These are phyloP conservation scores for Phytomonas serpens DNA, from an alignment of 208 protist genomes.

Conservation along the genomic window DNA sequence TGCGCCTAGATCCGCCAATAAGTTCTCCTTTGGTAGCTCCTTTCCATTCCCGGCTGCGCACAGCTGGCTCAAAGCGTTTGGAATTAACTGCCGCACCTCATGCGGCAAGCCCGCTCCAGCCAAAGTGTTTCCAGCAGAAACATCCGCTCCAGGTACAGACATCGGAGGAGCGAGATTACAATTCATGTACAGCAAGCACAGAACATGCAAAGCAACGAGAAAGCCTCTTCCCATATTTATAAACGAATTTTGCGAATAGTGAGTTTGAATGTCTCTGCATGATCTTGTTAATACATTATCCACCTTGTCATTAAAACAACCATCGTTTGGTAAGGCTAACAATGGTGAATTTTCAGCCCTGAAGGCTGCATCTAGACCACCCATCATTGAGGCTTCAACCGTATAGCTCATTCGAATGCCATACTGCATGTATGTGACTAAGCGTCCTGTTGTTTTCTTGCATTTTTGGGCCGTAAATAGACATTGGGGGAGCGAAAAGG, in stretches of 20 bases:
- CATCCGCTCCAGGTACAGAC: not conserved
- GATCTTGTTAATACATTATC: not conserved
- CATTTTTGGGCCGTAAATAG: slow-evolving; percentile 85
- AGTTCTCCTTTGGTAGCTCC: not conserved
- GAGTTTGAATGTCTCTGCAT: not conserved
- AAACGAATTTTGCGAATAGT: slow-evolving; percentile 6
- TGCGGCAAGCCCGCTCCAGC: not conserved
- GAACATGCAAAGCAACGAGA: not conserved
- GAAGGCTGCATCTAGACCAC: slow-evolving; percentile 26
- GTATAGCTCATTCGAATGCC: slow-evolving; percentile 92
- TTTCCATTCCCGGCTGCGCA: not conserved
- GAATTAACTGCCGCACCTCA: not conserved
- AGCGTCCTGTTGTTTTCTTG: slow-evolving; percentile 83
- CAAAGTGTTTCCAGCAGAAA: not conserved
- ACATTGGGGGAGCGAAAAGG: slow-evolving; percentile 67
- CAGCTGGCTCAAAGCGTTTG: not conserved
- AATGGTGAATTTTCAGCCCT: slow-evolving; percentile 7
- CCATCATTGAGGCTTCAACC: slow-evolving; percentile 92
- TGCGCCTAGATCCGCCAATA: not conserved
- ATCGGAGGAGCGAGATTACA: not conserved
- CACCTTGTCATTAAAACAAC: slow-evolving; percentile 1
- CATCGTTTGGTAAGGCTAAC: not conserved
- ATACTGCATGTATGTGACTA: slow-evolving; percentile 89
- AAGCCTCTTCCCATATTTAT: not conserved
- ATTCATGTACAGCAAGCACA: not conserved